Conservation (phyloP, 1,284 basidiomycete species). For the Boletus calvinii region DNA sequence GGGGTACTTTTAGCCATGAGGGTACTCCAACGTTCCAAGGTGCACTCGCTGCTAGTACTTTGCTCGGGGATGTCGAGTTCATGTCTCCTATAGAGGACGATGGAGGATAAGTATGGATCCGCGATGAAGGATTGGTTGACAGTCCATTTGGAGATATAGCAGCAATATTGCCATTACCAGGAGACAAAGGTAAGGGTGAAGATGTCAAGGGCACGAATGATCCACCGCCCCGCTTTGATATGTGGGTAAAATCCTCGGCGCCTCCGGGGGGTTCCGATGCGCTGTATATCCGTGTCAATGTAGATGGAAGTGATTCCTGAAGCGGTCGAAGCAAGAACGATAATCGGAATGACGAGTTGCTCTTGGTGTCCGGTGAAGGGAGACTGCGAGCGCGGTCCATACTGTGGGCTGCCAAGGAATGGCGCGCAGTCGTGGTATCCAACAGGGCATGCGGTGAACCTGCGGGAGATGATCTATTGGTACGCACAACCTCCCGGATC, state of each 20-base stretch:
- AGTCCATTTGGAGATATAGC: constrained; percentile 9
- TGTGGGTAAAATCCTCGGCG: constrained; percentile 67
- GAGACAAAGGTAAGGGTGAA: constrained; percentile 20
- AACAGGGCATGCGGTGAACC: constrained; percentile 48
- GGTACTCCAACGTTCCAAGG: constrained; percentile 66
- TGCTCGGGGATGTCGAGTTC: constrained; percentile 25
- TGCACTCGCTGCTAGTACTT: constrained; percentile 29
- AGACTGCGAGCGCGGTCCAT: constrained; percentile 43
- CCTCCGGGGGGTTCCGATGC: constrained; percentile 38
- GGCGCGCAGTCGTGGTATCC: constrained; percentile 62
- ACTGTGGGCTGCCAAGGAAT: constrained; percentile 22
- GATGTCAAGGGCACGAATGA: constrained; percentile 64
- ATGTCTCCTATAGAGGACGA: constrained; percentile 50
- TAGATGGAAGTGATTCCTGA: constrained; percentile 48
- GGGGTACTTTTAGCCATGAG: constrained; percentile 66
- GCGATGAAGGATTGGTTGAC: constrained; percentile 24
- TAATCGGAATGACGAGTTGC: constrained; percentile 52
- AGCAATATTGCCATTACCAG: constrained; percentile 15
- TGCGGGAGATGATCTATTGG: constrained; percentile 48
- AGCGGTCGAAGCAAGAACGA: constrained; percentile 63
- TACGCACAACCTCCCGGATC: constrained; percentile 72
- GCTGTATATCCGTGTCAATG: constrained; percentile 31
- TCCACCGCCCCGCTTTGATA: constrained; percentile 50
- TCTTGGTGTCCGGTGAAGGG: constrained; percentile 32
- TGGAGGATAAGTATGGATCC: constrained; percentile 74